phyloP scores from a whole-genome alignment of 345 rosid genomes.

The Xanthoceras sorbifolium region DNA sequence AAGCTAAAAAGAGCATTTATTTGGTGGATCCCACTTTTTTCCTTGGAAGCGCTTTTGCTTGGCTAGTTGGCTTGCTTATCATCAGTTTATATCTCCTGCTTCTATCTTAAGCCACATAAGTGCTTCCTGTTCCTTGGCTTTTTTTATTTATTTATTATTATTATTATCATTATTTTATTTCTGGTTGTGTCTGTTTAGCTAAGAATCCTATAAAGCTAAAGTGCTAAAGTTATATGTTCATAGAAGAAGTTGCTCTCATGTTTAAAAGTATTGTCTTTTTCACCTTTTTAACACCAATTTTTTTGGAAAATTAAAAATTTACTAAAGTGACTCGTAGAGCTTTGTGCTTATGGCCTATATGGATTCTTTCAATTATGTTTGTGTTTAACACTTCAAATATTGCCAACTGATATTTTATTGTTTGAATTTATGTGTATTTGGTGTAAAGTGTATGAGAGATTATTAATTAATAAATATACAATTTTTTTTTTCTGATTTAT shows the following conservation, averaged over 20 bases:
- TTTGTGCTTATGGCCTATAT: not conserved
- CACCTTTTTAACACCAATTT: not conserved
- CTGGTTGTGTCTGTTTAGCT: not conserved
- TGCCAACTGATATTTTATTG: not conserved
- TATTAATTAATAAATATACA: not conserved
- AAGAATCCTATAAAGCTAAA: conserved; percentile 27
- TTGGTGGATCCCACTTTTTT: not conserved
- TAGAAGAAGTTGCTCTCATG: not conserved
- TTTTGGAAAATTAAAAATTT: conserved; percentile 3
- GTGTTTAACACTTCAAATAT: no score
- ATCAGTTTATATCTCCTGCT: no score
- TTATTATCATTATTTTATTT: no score
- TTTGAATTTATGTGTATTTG: not conserved
- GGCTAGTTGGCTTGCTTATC: not conserved
- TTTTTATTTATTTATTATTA: no score
- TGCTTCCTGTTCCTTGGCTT: not conserved
- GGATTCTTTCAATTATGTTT: no score
- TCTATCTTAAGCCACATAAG: conserved; percentile 12
- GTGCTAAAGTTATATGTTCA: not conserved
- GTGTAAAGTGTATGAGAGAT: not conserved
- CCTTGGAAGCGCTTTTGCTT: not conserved
- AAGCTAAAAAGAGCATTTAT: not conserved
- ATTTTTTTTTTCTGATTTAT: not conserved
- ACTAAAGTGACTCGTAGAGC: not conserved
- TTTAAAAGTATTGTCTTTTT: not conserved